Evolutionary conservation across 495 filamentous ascomycete species (phyloP), one percentile per base, ranked within the genome.

Genomic region (Aspergillus leporis): DNA sequence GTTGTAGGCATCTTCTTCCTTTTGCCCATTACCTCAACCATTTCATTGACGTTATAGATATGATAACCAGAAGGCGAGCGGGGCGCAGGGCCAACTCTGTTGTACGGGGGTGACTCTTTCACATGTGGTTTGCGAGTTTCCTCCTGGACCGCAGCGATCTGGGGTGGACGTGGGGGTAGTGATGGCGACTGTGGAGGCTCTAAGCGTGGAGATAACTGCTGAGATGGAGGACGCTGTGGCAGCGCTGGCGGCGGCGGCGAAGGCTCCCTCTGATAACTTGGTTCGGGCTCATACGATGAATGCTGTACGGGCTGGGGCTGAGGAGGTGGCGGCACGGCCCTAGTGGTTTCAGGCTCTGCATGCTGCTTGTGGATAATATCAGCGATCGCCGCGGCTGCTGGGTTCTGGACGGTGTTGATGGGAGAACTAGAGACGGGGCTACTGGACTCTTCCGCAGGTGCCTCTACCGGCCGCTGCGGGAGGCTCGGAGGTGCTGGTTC

Each of bases 1-100:
- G 90, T 96, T 40, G 92, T 97, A 3, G 95, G 92, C 83, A 96
- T 91, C 77, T 99, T 99, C 80, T 96, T 97, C 67, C 90, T 89
- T 77, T 93, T 96, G 55, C 92, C 92, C 86, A 95, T 91, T 16
- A 91, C 85, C 30, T 92, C 92, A 2, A 96, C 85, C 86, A 97
- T 95, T 71, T 99, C 95, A 71, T 91, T 93, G 72, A 99, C 90
- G 66, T 93, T 96, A 74, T 96, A 97, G 66, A 97, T 81, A 66
- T 93, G 91, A 68, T 90, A 97, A 21, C 90, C 90, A 12, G 89
- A 90, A 5, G 87, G 88, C 16, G 85, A 87, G 3, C 81, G 80
- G 36, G 77, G 74, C 25, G 72, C 72, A 23, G 72, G 70, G 19
- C 79, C 70, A 21, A 78, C 79, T 36, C 85, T 72, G 53, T 81